A percentile compares a stretch with the other conserved stretches of the same genome.
phyloP scores from a whole-genome alignment of 2,329 filamentous ascomycete genomes.

The Calycina herbarum region DNA sequence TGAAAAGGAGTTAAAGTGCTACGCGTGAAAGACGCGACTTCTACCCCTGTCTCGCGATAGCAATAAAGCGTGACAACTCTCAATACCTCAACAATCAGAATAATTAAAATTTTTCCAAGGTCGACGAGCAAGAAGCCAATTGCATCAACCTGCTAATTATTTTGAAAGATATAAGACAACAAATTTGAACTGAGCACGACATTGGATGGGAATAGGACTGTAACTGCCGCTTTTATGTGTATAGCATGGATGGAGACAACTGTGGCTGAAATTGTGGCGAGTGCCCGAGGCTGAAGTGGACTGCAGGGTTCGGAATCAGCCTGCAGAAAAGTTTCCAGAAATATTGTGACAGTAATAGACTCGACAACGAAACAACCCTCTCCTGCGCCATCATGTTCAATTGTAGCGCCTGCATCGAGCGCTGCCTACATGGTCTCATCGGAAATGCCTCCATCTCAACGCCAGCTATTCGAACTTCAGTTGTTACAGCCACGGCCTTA shows the following conservation, averaged over 20 bases:
- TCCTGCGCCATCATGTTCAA: slow-evolving; percentile 28
- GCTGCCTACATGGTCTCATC: slow-evolving; percentile 31
- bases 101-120: too few species aligned
- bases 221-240: too few species aligned
- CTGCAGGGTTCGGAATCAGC: background rate
- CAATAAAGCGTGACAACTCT: too few species aligned
- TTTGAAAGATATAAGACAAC: too few species aligned
- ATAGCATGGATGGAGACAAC: too few species aligned
- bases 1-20: slow-evolving; percentile 9
- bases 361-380: background rate
- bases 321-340: background rate
- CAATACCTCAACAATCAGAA: too few species aligned
- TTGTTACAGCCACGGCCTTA: slow-evolving; percentile 9
- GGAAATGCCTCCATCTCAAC: slow-evolving; percentile 25
- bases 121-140: too few species aligned
- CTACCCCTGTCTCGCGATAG: slow-evolving; percentile 20
- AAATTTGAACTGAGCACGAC: too few species aligned
- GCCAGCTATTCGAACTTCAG: slow-evolving; percentile 9
- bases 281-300: slow-evolving; percentile 3
- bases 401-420: slow-evolving; percentile 34
- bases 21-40: slow-evolving; percentile 15
- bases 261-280: background rate
- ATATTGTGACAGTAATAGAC: background rate
- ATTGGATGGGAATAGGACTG: too few species aligned
- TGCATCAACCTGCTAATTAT: too few species aligned